Conservation (phyloP, 495 filamentous ascomycete species). For the Hamigera avellanea region DNA sequence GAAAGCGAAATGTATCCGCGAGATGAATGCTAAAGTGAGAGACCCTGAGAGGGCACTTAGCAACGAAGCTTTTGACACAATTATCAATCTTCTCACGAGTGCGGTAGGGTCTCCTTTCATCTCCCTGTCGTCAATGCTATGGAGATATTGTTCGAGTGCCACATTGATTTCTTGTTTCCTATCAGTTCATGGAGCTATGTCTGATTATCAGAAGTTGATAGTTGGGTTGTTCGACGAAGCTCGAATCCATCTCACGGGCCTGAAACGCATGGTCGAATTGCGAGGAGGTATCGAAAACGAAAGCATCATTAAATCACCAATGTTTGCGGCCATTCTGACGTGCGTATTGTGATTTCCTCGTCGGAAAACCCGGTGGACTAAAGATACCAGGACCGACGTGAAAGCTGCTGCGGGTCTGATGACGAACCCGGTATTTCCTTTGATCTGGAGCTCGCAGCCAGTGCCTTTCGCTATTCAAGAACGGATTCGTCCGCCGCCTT, state of each 20-base stretch:
- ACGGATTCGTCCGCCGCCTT: conserved; percentile 14
- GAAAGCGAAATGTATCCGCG: conserved; percentile 21
- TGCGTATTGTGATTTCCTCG: conserved; percentile 4
- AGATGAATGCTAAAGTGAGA: conserved; percentile 21
- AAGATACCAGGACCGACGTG: conserved; percentile 14
- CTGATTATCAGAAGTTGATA: conserved; percentile 16
- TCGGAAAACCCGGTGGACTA: not conserved
- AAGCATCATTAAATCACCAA: conserved; percentile 16
- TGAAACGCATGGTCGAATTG: conserved; percentile 24
- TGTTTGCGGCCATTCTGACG: conserved; percentile 19
- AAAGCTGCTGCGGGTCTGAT: conserved; percentile 24
- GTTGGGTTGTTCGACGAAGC: conserved; percentile 22
- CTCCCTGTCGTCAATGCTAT: not conserved
- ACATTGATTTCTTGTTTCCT: not conserved
- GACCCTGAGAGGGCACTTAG: conserved; percentile 16
- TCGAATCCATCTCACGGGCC: conserved; percentile 20
- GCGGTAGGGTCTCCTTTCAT: conserved; percentile 11
- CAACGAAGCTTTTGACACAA: conserved; percentile 24
- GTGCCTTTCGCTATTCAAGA: conserved; percentile 14
- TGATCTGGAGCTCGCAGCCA: conserved; percentile 19
- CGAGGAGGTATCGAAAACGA: conserved; percentile 20
- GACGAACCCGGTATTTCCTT: conserved; percentile 24
- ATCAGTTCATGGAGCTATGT: not conserved
- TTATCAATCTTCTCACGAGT: conserved; percentile 23
- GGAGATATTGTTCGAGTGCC: too few species aligned